Conservation (phyloP, 495 filamentous ascomycete genomes). For the Oleoguttula mirabilis region DNA sequence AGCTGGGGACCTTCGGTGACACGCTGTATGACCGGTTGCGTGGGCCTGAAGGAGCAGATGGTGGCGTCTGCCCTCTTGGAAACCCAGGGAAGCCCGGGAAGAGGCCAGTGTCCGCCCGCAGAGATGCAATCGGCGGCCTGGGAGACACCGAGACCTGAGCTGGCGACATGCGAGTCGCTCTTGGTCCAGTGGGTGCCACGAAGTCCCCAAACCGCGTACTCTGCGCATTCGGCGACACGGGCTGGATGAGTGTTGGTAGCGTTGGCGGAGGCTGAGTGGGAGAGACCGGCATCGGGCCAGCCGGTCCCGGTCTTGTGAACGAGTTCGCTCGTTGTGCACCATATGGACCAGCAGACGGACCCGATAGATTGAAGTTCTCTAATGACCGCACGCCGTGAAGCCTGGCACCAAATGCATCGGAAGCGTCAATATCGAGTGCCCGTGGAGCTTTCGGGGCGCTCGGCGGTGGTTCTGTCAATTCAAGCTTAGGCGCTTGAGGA, state of each 20-base stretch:
- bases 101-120: constrained; percentile 6
- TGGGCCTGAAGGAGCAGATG: constrained; percentile 22
- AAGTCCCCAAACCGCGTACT: constrained; percentile 7
- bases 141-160: constrained; percentile 16
- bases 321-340: neutral
- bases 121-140: constrained; percentile 14
- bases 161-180: constrained; percentile 23
- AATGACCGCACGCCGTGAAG: constrained; percentile 14
- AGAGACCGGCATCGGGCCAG: neutral
- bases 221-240: constrained; percentile 7
- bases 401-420: neutral
- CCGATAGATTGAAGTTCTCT: constrained; percentile 9
- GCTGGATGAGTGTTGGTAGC: constrained; percentile 10
- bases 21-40: constrained; percentile 22
- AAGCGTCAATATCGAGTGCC: constrained; percentile 2
- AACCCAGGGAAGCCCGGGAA: neutral
- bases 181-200: constrained; percentile 16
- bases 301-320: neutral
- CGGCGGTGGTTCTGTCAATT: constrained; percentile 17
- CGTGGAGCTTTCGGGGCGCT: constrained; percentile 28
- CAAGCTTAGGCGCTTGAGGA: constrained; percentile 13
- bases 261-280: constrained; percentile 1
- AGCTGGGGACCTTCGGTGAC: constrained; percentile 26
- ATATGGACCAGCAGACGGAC: too few relatives aligned
- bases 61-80: constrained; percentile 14